These are phyloP conservation scores for Aspergillus cejpii DNA, from an alignment of 2,329 filamentous ascomycete genomes.

Conservation along the genomic window DNA sequence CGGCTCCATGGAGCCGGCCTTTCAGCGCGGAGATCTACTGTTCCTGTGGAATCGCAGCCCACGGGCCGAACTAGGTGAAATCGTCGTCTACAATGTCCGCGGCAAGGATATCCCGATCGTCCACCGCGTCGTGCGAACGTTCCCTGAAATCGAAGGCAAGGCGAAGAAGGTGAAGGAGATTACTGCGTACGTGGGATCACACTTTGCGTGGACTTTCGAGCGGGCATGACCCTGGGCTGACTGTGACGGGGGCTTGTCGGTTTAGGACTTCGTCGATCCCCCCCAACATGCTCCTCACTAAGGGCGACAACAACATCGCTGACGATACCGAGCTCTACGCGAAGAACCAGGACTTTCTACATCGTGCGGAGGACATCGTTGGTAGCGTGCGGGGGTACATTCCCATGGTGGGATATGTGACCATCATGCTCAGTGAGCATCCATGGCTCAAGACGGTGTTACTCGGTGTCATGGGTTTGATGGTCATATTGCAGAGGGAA, in stretches of 20 bases:
- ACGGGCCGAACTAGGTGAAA: constrained; percentile 62
- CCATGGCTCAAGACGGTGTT: constrained; percentile 96
- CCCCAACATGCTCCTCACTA: constrained; percentile 67
- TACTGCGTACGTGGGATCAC: constrained; percentile 27
- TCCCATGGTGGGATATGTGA: constrained; percentile 93
- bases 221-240: too few relatives aligned
- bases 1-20: constrained; percentile 62
- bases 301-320: constrained; percentile 91
- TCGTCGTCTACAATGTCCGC: constrained; percentile 76
- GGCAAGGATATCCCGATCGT: constrained; percentile 98
- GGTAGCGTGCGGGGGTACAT: constrained; percentile 88
- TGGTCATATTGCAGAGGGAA: constrained; percentile 88
- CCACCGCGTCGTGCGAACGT: constrained; percentile 74
- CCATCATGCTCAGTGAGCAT: constrained; percentile 89
- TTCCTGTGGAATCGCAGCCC: constrained; percentile 57
- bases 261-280: constrained; percentile 21
- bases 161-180: constrained; percentile 33
- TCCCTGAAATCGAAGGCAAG: constrained; percentile 42
- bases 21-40: constrained; percentile 57
- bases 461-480: constrained; percentile 87
- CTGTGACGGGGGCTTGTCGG: constrained; percentile 1
- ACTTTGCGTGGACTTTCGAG: too few relatives aligned
- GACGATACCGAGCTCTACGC: constrained; percentile 93
- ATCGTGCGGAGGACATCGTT: constrained; percentile 76
- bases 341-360: constrained; percentile 75